Evolutionary conservation across 192 early-diverging fungal genomes (phyloP).

Genomic region (Mortierella claussenii): DNA sequence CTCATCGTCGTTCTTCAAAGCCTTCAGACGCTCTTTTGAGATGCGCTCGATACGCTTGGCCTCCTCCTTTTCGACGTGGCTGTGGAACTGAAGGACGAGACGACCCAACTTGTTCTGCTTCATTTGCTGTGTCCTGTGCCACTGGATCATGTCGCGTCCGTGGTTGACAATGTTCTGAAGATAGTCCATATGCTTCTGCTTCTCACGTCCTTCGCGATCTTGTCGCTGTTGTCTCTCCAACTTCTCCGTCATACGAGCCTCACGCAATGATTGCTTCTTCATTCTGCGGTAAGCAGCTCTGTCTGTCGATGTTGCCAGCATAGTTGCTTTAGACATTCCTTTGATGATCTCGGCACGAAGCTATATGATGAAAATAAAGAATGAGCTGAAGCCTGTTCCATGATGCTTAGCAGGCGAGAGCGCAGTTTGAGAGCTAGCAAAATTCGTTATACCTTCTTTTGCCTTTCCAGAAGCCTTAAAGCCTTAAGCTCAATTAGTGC

Average conservation of each 20-base stretch:
- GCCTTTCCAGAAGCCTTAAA: conserved; percentile 81
- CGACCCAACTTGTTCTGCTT: conserved; percentile 81
- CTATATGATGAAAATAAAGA: conserved; percentile 21
- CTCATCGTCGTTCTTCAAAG: conserved; percentile 97
- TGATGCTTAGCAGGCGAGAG: background rate
- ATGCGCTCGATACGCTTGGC: conserved; percentile 86
- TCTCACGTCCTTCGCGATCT: conserved; percentile 88
- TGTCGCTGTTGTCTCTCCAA: conserved; percentile 89
- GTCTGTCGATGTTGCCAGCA: conserved; percentile 83
- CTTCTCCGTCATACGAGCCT: conserved; percentile 89
- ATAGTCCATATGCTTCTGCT: conserved; percentile 85
- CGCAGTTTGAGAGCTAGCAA: too few species aligned
- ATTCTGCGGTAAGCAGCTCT: conserved; percentile 78
- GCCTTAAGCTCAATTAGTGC: conserved; percentile 92
- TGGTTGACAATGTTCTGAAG: conserved; percentile 79
- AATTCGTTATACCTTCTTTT: conserved; percentile 74
- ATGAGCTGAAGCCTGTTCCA: background rate
- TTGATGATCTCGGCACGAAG: conserved; percentile 80
- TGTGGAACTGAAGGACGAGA: conserved; percentile 80
- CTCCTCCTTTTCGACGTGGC: conserved; percentile 92
- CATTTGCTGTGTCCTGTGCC: conserved; percentile 75
- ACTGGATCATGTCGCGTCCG: conserved; percentile 73
- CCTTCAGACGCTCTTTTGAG: conserved; percentile 94
- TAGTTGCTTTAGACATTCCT: conserved; percentile 77
- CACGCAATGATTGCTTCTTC: conserved; percentile 86